These are phyloP conservation scores for Trichodelitschia bisporula DNA, from an alignment of 495 filamentous ascomycete species.

Conservation along the genomic window DNA sequence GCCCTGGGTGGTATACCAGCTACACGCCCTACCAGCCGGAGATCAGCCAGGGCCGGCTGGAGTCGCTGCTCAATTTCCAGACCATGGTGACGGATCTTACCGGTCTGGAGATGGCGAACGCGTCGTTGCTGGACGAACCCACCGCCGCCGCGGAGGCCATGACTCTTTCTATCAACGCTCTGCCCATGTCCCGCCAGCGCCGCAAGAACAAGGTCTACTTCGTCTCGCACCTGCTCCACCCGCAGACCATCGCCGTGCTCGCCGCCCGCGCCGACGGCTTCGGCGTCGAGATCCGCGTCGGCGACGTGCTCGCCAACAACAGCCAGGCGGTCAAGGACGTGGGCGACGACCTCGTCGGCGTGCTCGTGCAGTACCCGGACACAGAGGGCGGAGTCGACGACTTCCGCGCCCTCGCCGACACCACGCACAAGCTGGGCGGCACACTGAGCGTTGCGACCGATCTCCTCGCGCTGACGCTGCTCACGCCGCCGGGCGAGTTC, in stretches of 20 bases:
- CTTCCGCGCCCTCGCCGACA: conserved; percentile 46
- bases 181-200: conserved; percentile 50
- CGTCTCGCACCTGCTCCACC: conserved; percentile 62
- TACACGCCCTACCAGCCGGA: conserved; percentile 98
- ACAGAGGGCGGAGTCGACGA: conserved; percentile 64
- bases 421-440: conserved; percentile 54
- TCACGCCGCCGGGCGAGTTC: conserved; percentile 87
- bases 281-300: conserved; percentile 51
- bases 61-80: conserved; percentile 93
- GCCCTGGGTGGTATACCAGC: conserved; percentile 94
- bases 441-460: conserved; percentile 83
- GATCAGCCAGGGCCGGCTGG: conserved; percentile 62
- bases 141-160: conserved; percentile 94
- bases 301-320: conserved; percentile 40
- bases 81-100: conserved; percentile 84
- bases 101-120: conserved; percentile 73
- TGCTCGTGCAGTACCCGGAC: conserved; percentile 86
- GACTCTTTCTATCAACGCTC: conserved; percentile 69
- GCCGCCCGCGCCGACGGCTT: conserved; percentile 81
- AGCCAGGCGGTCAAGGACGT: conserved; percentile 40
- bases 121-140: conserved; percentile 78
- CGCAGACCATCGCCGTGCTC: conserved; percentile 74
- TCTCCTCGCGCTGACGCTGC: conserved; percentile 64
- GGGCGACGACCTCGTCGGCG: conserved; percentile 70
- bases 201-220: conserved; percentile 56